Evolutionary conservation across 306 rosid species (phyloP).

Genomic region (Alnus rubra): DNA sequence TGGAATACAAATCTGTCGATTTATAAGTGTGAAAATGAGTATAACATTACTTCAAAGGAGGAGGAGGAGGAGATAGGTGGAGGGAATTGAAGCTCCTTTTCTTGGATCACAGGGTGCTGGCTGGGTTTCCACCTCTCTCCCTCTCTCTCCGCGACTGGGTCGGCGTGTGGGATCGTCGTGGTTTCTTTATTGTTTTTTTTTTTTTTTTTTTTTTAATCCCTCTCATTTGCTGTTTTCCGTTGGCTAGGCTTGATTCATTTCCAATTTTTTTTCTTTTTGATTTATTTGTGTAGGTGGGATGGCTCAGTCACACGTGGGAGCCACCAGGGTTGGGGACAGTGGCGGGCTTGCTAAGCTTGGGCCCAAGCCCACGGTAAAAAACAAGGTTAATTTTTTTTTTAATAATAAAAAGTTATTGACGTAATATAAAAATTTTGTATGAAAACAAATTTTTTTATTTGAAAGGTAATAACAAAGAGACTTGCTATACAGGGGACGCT

Average conservation of each 20-base stretch:
- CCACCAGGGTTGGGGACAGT: not conserved
- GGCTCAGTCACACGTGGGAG: conserved; percentile 1
- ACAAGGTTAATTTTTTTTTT: too few species aligned
- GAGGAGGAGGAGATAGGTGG: conserved; percentile 3
- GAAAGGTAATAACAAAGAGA: too few species aligned
- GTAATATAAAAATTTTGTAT: too few species aligned
- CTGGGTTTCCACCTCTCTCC: not conserved
- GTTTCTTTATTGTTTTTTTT: too few species aligned
- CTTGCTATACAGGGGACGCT: too few species aligned
- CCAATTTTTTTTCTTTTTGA: not conserved
- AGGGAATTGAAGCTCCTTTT: conserved; percentile 1
- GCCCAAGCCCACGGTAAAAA: not conserved
- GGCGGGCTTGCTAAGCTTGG: not conserved
- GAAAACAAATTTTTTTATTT: too few species aligned
- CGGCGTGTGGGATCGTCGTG: too few species aligned
- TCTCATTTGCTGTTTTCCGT: not conserved
- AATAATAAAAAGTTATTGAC: too few species aligned
- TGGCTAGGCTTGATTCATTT: not conserved
- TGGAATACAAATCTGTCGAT: not conserved
- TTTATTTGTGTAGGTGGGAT: not conserved
- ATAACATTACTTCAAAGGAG: not conserved
- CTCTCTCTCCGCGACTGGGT: not conserved
- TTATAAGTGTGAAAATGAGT: not conserved
- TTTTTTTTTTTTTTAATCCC: not conserved
- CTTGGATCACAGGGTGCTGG: conserved; percentile 14